These are phyloP conservation scores for Lachancea sp. DNA, from an alignment of 805 yeast genomes.

Conservation along the genomic window DNA sequence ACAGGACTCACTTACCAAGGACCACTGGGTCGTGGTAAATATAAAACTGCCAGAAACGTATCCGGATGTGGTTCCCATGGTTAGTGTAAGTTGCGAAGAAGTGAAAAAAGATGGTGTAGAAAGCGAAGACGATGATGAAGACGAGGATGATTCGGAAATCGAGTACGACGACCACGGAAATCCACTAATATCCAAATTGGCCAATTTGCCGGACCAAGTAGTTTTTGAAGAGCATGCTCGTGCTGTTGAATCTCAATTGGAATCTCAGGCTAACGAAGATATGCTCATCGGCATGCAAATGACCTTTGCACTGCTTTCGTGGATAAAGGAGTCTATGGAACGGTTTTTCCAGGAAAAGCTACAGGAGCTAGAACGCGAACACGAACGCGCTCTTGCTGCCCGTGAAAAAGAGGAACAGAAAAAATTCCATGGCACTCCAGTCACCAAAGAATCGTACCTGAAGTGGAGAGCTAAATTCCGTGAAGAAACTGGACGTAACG, in stretches of 20 bases:
- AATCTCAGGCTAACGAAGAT: conserved; percentile 41
- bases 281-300: conserved; percentile 89
- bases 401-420: conserved; percentile 80
- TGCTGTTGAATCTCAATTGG: conserved; percentile 31
- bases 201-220: conserved; percentile 52
- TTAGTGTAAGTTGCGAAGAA: conserved; percentile 36
- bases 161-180: conserved; percentile 43
- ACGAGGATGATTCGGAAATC: conserved; percentile 34
- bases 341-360: conserved; percentile 53
- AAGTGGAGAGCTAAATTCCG: conserved; percentile 72
- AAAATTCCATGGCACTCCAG: conserved; percentile 87
- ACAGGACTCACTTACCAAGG: conserved; percentile 41
- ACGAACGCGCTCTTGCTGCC: conserved; percentile 52
- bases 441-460: conserved; percentile 66
- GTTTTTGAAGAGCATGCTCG: conserved; percentile 45
- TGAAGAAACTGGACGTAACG: conserved; percentile 63
- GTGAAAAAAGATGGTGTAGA: conserved; percentile 19
- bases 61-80: conserved; percentile 72
- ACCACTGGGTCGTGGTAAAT: conserved; percentile 49
- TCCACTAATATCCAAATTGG: conserved; percentile 39
- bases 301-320: conserved; percentile 69
- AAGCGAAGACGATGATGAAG: conserved; percentile 24
- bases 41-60: conserved; percentile 71
- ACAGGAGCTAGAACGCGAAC: conserved; percentile 44
- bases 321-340: conserved; percentile 79